Base-by-base conservation (phyloP, 257 asterid species). In the Leptodermis oblonga region DNA sequence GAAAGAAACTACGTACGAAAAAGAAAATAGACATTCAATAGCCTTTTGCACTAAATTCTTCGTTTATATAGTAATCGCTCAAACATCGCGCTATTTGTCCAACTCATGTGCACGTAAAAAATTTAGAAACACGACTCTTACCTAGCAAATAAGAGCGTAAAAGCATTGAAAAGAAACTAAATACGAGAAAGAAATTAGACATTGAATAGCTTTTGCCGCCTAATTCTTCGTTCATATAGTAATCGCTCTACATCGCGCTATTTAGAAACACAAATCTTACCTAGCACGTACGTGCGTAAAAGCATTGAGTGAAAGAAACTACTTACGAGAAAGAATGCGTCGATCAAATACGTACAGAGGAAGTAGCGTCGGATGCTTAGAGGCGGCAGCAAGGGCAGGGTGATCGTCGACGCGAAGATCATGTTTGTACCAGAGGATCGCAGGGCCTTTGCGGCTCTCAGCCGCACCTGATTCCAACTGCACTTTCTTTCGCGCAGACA, bases 371-470 rank as follows among this genome's bases (percentile, higher is more conserved):
- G 70, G 75, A 70, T 90, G 87, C 81, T 76, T 74, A 20, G 96
- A 82, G 31, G 97, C 92, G 8, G 92, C 84, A 1, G 81, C 70
- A 17, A 92, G 84, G 53, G 95, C 97, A 4, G 88, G 88, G 78
- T 92, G 98, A 78, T 92, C 97, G 58, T 86, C 91, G 13, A 92
- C 30, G 28, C 97, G 95, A 78, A 92, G 98, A 77, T 90, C 98
- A 70, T 92, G 90, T 83, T 92, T 92, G 91, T 83, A 88, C 97
- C 96, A 92, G 18, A 92, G 73, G 66, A 92, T 82, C 33, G 97
- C 98, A 5, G 92, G 67, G 4, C 79, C 82, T 56, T 67, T 67
- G 18, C 9, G 37, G 42, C 56, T 74, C 76, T 71, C 78, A 53
- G 71, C 78, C 52, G 74, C 74, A 49, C 76, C 72, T 61, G 85